Conservation (phyloP, 2,329 filamentous ascomycete genomes). For the Plenodomus tracheiphilus region DNA sequence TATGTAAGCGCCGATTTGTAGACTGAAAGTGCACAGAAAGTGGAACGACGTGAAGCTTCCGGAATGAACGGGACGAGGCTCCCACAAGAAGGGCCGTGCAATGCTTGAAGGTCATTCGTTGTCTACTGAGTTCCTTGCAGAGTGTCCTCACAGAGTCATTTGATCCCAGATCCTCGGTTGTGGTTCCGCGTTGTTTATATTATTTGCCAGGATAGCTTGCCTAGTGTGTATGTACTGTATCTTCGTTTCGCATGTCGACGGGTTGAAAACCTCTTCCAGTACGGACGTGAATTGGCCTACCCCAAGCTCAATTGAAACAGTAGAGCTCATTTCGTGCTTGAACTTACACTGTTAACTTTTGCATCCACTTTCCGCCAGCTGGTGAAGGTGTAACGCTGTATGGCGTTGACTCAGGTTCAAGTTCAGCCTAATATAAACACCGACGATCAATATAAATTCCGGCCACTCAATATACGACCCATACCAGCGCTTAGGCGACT, state of each 20-base stretch:
- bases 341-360: background rate
- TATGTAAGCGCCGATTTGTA: conserved; percentile 12
- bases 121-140: too few relatives aligned
- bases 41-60: conserved; percentile 21
- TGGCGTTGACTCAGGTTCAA: conserved; percentile 11
- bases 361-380: background rate
- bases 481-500: conserved; percentile 5
- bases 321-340: background rate
- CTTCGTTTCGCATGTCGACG: conserved; percentile 1
- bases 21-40: conserved; percentile 6
- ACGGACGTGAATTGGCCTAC: background rate
- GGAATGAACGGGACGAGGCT: conserved; percentile 42
- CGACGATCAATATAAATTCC: conserved; percentile 32
- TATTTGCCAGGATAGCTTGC: conserved; percentile 9
- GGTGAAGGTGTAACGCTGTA: conserved; percentile 1
- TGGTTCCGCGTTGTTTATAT: conserved; percentile 10
- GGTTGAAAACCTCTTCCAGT: conserved; percentile 2
- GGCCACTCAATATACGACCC: conserved; percentile 17
- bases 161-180: conserved; percentile 25
- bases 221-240: conserved; percentile 2
- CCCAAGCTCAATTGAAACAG: background rate
- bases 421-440: conserved; percentile 35
- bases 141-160: conserved; percentile 25
- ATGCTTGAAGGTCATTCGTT: conserved; percentile 20
- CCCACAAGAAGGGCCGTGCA: conserved; percentile 27